phyloP scores from a whole-genome alignment of 2,329 filamentous ascomycete species.

The Diaporthe sp. region DNA sequence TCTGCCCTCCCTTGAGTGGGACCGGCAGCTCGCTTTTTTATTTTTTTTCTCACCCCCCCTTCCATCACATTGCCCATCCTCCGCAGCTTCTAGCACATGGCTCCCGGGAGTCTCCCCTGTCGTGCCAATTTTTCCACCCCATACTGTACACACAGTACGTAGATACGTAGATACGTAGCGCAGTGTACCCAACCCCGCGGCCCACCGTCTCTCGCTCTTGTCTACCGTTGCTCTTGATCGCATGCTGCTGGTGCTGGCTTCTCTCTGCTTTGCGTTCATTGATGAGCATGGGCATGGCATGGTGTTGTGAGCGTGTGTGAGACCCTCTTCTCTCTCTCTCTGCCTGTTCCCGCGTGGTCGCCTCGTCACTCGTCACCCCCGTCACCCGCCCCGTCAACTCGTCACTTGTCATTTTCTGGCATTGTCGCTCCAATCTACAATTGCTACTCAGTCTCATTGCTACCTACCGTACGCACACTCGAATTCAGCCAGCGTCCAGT shows the following conservation, averaged over 20 bases:
- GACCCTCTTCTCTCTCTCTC: not conserved
- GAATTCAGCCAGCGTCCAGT: not conserved
- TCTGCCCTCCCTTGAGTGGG: conserved; percentile 18
- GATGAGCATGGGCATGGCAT: conserved; percentile 31
- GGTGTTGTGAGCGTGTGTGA: conserved; percentile 26
- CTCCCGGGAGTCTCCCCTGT: conserved; percentile 41
- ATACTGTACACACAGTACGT: conserved; percentile 20
- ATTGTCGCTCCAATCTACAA: conserved; percentile 24
- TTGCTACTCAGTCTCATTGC: not conserved
- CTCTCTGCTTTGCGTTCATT: conserved; percentile 3
- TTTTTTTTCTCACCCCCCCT: conserved; percentile 31
- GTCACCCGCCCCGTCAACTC: conserved; percentile 18
- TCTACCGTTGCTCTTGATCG: not conserved
- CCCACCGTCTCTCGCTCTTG: not conserved
- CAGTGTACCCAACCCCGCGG: conserved; percentile 11
- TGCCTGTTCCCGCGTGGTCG: conserved; percentile 34
- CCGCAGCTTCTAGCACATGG: conserved; percentile 42
- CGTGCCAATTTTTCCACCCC: conserved; percentile 39
- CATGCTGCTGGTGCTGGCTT: conserved; percentile 7
- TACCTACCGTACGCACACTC: not conserved
- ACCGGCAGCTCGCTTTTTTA: conserved; percentile 30
- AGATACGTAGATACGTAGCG: not conserved
- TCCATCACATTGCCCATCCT: conserved; percentile 29
- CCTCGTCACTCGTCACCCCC: conserved; percentile 31
- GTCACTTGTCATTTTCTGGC: conserved; percentile 29